Conservation (phyloP, 2,329 filamentous ascomycete genomes). For the Tolypocladium endophyticum region DNA sequence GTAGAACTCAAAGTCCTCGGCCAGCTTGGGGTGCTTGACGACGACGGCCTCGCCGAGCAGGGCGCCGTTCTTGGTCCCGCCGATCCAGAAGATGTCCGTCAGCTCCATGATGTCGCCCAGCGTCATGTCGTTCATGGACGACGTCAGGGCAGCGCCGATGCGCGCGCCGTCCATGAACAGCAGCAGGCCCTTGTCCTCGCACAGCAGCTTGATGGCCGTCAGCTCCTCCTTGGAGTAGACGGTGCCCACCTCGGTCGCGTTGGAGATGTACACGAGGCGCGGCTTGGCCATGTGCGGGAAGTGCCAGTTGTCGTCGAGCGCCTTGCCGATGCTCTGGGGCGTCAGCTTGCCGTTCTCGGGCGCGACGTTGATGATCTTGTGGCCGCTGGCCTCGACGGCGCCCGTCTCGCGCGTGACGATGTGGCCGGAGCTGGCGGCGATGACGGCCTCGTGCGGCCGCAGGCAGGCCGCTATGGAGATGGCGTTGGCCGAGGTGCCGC, state of each 20-base stretch:
- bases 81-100: constrained; percentile 44
- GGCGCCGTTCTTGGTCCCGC: constrained; percentile 40
- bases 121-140: constrained; percentile 29
- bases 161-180: constrained; percentile 38
- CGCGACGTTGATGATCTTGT: constrained; percentile 39
- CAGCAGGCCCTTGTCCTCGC: constrained; percentile 28
- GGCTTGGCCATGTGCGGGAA: constrained; percentile 42
- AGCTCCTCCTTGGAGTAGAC: constrained; percentile 34
- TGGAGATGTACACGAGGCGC: constrained; percentile 39
- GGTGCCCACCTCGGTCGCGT: constrained; percentile 39
- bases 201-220: constrained; percentile 28
- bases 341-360: constrained; percentile 37
- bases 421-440: constrained; percentile 37
- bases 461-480: constrained; percentile 41
- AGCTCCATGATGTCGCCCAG: constrained; percentile 32
- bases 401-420: constrained; percentile 39
- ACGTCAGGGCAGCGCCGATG: constrained; percentile 31
- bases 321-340: constrained; percentile 26
- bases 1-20: constrained; percentile 37
- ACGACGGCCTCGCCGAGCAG: constrained; percentile 40
- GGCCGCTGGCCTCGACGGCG: constrained; percentile 38
- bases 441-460: constrained; percentile 38
- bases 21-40: constrained; percentile 28
- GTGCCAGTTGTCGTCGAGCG: constrained; percentile 36
- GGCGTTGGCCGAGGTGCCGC: constrained; percentile 39